phyloP scores from a whole-genome alignment of 352 stramenopile species.

The Phytopythium vexans region DNA sequence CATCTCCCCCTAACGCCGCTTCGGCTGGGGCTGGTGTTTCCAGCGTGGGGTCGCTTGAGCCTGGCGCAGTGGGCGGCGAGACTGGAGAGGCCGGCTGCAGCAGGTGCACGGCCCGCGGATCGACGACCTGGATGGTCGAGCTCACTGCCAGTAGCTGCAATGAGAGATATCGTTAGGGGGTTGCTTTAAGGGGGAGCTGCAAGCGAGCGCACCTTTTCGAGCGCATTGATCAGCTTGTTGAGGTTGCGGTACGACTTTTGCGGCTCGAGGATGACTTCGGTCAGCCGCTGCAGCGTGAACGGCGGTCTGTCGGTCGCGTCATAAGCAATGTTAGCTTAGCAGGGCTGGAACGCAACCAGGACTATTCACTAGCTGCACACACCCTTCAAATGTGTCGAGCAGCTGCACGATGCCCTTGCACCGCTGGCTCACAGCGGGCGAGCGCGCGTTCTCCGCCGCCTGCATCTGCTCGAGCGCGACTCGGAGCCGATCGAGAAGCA shows the following conservation, averaged over 20 bases:
- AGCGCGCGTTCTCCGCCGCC: constrained; percentile 28
- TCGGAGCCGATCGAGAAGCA: constrained; percentile 60
- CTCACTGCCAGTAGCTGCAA: constrained; percentile 58
- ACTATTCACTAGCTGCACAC: not conserved
- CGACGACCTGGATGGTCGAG: constrained; percentile 61
- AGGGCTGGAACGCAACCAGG: not conserved
- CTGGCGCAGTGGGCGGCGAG: constrained; percentile 14
- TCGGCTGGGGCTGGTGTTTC: constrained; percentile 5
- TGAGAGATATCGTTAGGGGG: not conserved
- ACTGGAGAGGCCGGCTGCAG: constrained; percentile 17
- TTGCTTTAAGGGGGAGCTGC: not conserved
- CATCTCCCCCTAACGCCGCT: constrained; percentile 23
- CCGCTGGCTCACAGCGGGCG: constrained; percentile 39
- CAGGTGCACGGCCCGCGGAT: constrained; percentile 36
- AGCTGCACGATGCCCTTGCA: constrained; percentile 52
- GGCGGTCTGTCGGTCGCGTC: constrained; percentile 41
- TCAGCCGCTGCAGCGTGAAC: constrained; percentile 81
- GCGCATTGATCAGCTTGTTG: constrained; percentile 76
- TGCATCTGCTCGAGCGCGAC: constrained; percentile 54
- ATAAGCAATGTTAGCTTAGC: no score
- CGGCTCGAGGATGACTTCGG: constrained; percentile 72
- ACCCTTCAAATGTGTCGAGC: constrained; percentile 63
- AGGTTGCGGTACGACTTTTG: constrained; percentile 69
- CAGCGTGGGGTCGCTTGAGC: constrained; percentile 7
- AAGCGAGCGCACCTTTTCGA: constrained; percentile 57